phyloP scores from a whole-genome alignment of 495 filamentous ascomycete species.

The Sporormia fimetaria region DNA sequence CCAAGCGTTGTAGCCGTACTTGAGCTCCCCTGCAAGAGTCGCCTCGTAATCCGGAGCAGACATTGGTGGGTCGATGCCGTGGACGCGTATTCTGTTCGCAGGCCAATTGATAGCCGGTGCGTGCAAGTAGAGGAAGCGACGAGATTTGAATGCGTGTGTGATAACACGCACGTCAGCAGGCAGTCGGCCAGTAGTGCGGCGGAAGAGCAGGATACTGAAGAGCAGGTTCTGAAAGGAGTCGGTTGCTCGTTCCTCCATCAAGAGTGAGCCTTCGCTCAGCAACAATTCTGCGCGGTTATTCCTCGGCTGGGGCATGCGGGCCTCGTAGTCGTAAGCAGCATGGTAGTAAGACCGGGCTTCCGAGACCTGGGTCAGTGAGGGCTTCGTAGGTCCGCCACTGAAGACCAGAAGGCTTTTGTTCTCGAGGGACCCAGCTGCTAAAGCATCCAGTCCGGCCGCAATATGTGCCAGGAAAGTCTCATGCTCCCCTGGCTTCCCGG shows the following conservation, averaged over 20 bases:
- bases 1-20: slow-evolving; percentile 22
- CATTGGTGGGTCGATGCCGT: slow-evolving; percentile 30
- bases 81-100: slow-evolving; percentile 22
- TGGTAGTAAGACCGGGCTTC: slow-evolving; percentile 30
- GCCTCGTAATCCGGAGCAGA: slow-evolving; percentile 23
- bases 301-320: slow-evolving; percentile 1
- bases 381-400: slow-evolving; percentile 29
- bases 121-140: slow-evolving; percentile 31
- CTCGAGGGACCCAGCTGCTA: not conserved
- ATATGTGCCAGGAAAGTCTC: slow-evolving; percentile 31
- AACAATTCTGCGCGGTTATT: slow-evolving; percentile 3
- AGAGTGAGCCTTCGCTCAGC: slow-evolving; percentile 8
- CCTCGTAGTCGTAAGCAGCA: slow-evolving; percentile 15
- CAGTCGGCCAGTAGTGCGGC: slow-evolving; percentile 23
- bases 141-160: slow-evolving; percentile 33
- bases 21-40: slow-evolving; percentile 22
- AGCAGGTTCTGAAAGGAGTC: slow-evolving; percentile 36
- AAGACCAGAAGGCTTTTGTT: slow-evolving; percentile 24
- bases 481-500: slow-evolving; percentile 29
- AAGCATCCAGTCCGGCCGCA: slow-evolving; percentile 12
- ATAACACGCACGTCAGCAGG: slow-evolving; percentile 28
- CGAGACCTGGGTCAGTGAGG: slow-evolving; percentile 8
- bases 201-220: slow-evolving; percentile 31
- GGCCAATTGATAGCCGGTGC: slow-evolving; percentile 31
- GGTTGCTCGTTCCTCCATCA: slow-evolving; percentile 31